Conservation (phyloP, 2,329 filamentous ascomycete genomes). For the Myrmaecium sp. region DNA sequence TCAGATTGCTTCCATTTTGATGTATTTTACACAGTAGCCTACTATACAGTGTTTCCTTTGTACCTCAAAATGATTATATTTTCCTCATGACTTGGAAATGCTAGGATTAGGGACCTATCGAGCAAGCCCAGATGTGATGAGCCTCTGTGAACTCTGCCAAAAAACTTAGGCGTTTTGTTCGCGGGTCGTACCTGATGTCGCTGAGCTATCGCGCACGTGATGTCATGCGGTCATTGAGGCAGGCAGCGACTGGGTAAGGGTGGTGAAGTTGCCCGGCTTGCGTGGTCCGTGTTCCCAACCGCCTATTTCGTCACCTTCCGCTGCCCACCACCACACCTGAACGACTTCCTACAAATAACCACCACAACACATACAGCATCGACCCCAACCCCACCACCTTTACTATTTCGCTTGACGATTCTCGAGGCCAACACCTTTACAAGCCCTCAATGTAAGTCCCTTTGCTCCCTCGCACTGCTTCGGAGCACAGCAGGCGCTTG, state of each 20-base stretch:
- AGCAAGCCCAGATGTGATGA: no score
- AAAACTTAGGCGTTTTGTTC: no score
- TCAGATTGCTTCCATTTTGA: conserved; percentile 19
- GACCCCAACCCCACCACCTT: neutral
- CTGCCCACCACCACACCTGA: neutral
- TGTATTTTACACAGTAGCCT: conserved; percentile 24
- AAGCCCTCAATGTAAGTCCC: conserved; percentile 12
- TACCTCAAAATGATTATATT: conserved; percentile 6
- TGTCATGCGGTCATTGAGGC: no score
- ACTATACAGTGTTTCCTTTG: conserved; percentile 24
- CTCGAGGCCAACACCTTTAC: neutral
- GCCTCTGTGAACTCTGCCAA: no score
- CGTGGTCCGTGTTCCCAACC: no score
- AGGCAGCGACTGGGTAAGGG: no score
- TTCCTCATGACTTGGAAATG: no score
- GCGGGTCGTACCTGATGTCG: no score
- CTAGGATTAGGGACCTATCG: no score
- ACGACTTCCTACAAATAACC: no score
- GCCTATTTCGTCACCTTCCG: neutral
- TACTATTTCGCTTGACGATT: neutral
- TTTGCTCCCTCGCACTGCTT: conserved; percentile 9
- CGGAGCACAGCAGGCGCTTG: conserved; percentile 13
- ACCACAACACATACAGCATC: neutral
- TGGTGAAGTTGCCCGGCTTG: no score
- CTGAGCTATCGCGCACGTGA: no score